phyloP scores from a whole-genome alignment of 2,329 filamentous ascomycete species.

The Clonostachys rosea region DNA sequence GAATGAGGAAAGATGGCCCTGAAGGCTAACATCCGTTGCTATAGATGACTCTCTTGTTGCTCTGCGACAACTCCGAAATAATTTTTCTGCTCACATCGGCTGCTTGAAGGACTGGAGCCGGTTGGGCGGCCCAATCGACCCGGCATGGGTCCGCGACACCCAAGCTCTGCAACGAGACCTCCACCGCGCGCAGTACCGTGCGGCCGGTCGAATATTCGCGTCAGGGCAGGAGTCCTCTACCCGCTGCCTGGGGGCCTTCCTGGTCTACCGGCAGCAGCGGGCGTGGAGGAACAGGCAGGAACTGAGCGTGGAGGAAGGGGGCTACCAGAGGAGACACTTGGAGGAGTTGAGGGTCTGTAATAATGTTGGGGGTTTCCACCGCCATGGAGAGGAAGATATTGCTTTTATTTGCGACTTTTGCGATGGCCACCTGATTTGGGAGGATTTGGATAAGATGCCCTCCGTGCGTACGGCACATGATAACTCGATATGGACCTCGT shows the following conservation, averaged over 20 bases:
- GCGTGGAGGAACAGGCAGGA: conserved; percentile 16
- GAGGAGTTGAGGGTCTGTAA: conserved; percentile 49
- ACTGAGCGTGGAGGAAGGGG: conserved; percentile 16
- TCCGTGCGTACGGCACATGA: conserved; percentile 30
- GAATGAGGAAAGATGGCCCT: conserved; percentile 3
- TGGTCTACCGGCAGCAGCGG: conserved; percentile 46
- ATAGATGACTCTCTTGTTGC: conserved; percentile 49
- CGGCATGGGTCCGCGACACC: conserved; percentile 51
- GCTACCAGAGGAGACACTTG: conserved; percentile 29
- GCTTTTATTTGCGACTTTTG: conserved; percentile 59
- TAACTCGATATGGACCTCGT: conserved; percentile 7
- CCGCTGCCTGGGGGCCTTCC: conserved; percentile 52
- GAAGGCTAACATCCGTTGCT: conserved; percentile 5
- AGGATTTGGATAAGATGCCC: conserved; percentile 49
- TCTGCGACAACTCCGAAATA: conserved; percentile 35
- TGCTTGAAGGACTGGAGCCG: conserved; percentile 50
- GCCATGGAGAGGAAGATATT: conserved; percentile 47
- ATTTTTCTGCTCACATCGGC: conserved; percentile 41
- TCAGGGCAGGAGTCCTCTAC: conserved; percentile 40
- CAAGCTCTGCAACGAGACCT: conserved; percentile 41
- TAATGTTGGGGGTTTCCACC: conserved; percentile 48
- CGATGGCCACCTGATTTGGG: conserved; percentile 56
- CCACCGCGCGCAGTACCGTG: conserved; percentile 53
- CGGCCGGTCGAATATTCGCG: conserved; percentile 49
- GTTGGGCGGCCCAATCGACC: conserved; percentile 49